phyloP scores from a whole-genome alignment of 495 filamentous ascomycete genomes.

The Xylaria palmicola region DNA sequence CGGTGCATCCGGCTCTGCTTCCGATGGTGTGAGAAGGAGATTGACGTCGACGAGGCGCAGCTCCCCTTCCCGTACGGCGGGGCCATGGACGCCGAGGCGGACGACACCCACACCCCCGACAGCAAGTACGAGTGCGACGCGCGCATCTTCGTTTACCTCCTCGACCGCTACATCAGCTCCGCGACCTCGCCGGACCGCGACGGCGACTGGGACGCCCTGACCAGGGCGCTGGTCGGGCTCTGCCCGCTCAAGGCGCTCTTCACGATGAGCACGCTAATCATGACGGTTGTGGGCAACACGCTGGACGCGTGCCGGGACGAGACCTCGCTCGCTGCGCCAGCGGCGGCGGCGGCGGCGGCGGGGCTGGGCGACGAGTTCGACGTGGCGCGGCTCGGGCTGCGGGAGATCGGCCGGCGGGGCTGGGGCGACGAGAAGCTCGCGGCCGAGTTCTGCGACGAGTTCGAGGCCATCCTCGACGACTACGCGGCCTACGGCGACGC shows the following conservation, averaged over 20 bases:
- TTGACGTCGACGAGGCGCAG: not conserved
- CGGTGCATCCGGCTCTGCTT: not conserved
- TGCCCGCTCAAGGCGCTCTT: slow-evolving; percentile 1
- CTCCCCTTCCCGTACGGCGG: not conserved
- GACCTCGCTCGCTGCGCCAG: not conserved
- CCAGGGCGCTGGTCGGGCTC: not conserved
- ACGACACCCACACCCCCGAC: not conserved
- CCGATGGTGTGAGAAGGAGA: not conserved
- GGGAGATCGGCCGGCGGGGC: not conserved
- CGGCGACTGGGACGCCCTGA: not conserved
- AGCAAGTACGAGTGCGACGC: not conserved
- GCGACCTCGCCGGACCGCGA: not conserved
- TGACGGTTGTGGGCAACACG: not conserved
- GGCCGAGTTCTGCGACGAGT: not conserved
- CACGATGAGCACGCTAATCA: slow-evolving; percentile 11
- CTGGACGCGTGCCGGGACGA: too few species aligned
- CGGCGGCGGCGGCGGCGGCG: not conserved
- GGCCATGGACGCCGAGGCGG: not conserved
- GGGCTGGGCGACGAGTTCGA: not conserved
- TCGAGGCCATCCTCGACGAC: not conserved
- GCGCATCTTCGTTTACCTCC: slow-evolving; percentile 13
- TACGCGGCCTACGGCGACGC: not conserved
- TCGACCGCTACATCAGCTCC: slow-evolving; percentile 5
- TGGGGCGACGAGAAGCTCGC: slow-evolving; percentile 1
- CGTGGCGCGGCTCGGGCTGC: not conserved